Conservation (phyloP, 495 filamentous ascomycete genomes). For the Penicillium paradoxum region DNA sequence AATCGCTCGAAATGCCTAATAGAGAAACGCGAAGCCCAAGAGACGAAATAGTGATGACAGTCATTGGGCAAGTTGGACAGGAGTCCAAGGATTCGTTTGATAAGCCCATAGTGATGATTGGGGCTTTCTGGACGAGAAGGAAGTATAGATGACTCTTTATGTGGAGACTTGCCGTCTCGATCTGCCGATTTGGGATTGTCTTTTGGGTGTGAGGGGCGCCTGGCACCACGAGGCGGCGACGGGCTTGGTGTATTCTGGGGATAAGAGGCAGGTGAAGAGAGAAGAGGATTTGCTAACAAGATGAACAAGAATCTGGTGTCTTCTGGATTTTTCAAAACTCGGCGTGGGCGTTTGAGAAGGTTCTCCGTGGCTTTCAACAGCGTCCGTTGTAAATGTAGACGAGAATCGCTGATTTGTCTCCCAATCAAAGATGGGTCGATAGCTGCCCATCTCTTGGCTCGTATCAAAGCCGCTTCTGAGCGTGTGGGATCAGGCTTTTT, state of each 20-base stretch:
- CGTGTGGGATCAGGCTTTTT: slow-evolving; percentile 30
- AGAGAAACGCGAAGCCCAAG: slow-evolving; percentile 75
- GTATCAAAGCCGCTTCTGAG: slow-evolving; percentile 25
- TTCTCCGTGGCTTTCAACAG: slow-evolving; percentile 80
- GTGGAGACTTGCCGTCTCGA: slow-evolving; percentile 19
- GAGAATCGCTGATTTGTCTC: slow-evolving; percentile 58
- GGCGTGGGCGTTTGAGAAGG: slow-evolving; percentile 78
- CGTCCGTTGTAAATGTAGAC: slow-evolving; percentile 60
- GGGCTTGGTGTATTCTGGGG: not conserved
- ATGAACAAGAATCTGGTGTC: slow-evolving; percentile 81
- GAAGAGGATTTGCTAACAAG: slow-evolving; percentile 72
- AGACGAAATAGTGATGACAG: slow-evolving; percentile 78
- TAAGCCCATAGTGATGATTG: slow-evolving; percentile 70
- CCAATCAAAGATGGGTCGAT: slow-evolving; percentile 48
- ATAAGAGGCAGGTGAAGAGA: slow-evolving; percentile 41
- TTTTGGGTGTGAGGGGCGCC: slow-evolving; percentile 28
- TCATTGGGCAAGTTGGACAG: slow-evolving; percentile 69
- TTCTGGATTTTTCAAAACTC: slow-evolving; percentile 61
- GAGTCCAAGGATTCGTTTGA: slow-evolving; percentile 81
- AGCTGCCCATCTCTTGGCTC: slow-evolving; percentile 26
- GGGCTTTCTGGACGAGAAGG: slow-evolving; percentile 30
- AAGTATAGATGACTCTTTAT: slow-evolving; percentile 12
- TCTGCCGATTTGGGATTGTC: slow-evolving; percentile 15
- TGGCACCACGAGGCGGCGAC: slow-evolving; percentile 18
- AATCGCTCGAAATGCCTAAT: slow-evolving; percentile 61